A percentile compares a stretch with the other conserved stretches of the same genome.
These are phyloP conservation scores for Pyrenophora seminiperda DNA, from an alignment of 2,329 filamentous ascomycete species.

Conservation along the genomic window DNA sequence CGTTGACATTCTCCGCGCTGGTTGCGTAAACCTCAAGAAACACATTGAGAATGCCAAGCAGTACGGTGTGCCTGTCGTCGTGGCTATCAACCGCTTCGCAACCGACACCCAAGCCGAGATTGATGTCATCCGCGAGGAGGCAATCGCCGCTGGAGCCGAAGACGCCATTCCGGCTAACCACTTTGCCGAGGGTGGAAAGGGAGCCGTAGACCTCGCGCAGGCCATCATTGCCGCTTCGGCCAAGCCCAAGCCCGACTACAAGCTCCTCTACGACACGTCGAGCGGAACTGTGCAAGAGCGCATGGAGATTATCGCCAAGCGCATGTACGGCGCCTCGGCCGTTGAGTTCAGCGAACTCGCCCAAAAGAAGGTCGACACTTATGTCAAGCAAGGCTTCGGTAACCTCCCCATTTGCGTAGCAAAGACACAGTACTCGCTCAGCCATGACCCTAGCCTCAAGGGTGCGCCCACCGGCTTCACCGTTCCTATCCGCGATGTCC, in stretches of 20 bases:
- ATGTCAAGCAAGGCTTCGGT: conserved; percentile 87
- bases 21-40: conserved; percentile 93
- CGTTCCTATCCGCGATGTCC: conserved; percentile 90
- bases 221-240: conserved; percentile 82
- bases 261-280: conserved; percentile 81
- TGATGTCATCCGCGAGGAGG: conserved; percentile 84
- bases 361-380: conserved; percentile 94
- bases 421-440: conserved; percentile 97
- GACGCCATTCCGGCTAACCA: conserved; percentile 94
- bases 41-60: conserved; percentile 88
- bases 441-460: conserved; percentile 91
- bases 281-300: conserved; percentile 76
- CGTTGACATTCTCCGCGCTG: conserved; percentile 83
- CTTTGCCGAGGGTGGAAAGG: conserved; percentile 93
- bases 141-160: conserved; percentile 87
- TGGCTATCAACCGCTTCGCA: conserved; percentile 95
- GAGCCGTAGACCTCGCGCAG: conserved; percentile 85
- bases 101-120: conserved; percentile 95
- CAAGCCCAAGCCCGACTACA: conserved; percentile 77
- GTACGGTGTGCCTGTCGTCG: conserved; percentile 91
- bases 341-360: conserved; percentile 95
- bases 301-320: conserved; percentile 85
- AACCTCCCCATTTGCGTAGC: conserved; percentile 95
- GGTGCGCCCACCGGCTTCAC: conserved; percentile 94
- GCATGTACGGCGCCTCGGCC: conserved; percentile 90